phyloP scores from a whole-genome alignment of 2,329 filamentous ascomycete genomes.

The Beauveria australis region DNA sequence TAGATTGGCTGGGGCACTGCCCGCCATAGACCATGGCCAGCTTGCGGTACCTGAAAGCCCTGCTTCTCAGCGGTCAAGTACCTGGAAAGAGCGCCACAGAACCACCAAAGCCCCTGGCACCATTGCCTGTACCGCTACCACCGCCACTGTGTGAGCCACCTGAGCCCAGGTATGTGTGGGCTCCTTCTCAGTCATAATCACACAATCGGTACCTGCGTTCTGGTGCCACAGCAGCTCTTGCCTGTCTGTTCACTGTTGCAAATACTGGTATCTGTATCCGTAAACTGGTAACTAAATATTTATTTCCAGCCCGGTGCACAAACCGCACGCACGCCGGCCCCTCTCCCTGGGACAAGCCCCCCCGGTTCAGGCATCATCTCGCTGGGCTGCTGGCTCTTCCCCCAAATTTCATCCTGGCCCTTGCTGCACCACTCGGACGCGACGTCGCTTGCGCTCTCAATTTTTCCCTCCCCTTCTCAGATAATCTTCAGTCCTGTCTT shows the following conservation, averaged over 20 bases:
- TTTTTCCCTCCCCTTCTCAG: constrained; percentile 11
- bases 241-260: no score
- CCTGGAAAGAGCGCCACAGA: background rate
- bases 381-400: constrained; percentile 1
- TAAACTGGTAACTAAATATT: background rate
- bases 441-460: constrained; percentile 4
- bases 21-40: background rate
- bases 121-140: background rate
- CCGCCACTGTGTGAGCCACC: background rate
- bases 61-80: no score
- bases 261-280: background rate
- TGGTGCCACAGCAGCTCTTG: no score
- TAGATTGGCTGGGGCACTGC: constrained; percentile 1
- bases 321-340: background rate
- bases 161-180: no score
- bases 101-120: background rate
- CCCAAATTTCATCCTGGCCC: constrained; percentile 1
- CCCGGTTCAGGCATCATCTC: background rate
- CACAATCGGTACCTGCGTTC: background rate
- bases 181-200: no score
- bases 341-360: background rate
- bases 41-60: background rate
- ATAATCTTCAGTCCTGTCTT: background rate
- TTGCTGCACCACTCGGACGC: constrained; percentile 4
- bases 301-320: constrained; percentile 1